Evolutionary conservation across 768 basidiomycete genomes (phyloP).

Genomic region (Suillus luteus): DNA sequence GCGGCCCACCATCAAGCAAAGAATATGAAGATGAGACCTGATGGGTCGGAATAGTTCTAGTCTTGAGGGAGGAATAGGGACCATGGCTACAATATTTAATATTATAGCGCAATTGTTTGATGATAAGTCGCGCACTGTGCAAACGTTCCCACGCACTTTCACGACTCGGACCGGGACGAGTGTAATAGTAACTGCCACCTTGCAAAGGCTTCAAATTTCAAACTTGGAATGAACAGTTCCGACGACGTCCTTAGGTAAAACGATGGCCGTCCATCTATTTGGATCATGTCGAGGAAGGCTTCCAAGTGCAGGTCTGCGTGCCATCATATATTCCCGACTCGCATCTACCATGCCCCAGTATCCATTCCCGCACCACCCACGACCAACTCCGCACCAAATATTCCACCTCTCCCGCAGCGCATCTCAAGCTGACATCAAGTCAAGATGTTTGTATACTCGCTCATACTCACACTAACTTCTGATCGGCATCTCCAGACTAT

Average conservation of each 20-base stretch:
- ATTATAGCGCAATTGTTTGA: too few relatives aligned
- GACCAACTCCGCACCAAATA: slow-evolving; percentile 70
- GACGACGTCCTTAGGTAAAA: too few relatives aligned
- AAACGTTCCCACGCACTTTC: too few relatives aligned
- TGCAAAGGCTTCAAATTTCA: neutral
- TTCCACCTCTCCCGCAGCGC: slow-evolving; percentile 64
- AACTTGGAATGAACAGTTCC: neutral
- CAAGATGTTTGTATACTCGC: slow-evolving; percentile 53
- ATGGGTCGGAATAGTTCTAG: too few relatives aligned
- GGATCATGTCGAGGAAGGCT: neutral
- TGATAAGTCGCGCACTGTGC: too few relatives aligned
- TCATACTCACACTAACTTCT: slow-evolving; percentile 3
- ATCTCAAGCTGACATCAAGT: slow-evolving; percentile 62
- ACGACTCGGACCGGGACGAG: too few relatives aligned
- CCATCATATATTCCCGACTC: slow-evolving; percentile 2
- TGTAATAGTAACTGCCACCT: neutral
- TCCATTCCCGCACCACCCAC: slow-evolving; percentile 54
- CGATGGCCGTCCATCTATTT: neutral
- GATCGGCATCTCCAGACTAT: slow-evolving; percentile 49
- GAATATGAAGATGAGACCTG: too few relatives aligned
- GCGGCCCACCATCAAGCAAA: too few relatives aligned
- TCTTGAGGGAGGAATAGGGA: too few relatives aligned
- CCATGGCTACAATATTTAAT: too few relatives aligned
- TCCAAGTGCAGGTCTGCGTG: neutral
- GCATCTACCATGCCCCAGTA: slow-evolving; percentile 26